Conservation (phyloP, 768 basidiomycete species). For the Piloderma croceum region DNA sequence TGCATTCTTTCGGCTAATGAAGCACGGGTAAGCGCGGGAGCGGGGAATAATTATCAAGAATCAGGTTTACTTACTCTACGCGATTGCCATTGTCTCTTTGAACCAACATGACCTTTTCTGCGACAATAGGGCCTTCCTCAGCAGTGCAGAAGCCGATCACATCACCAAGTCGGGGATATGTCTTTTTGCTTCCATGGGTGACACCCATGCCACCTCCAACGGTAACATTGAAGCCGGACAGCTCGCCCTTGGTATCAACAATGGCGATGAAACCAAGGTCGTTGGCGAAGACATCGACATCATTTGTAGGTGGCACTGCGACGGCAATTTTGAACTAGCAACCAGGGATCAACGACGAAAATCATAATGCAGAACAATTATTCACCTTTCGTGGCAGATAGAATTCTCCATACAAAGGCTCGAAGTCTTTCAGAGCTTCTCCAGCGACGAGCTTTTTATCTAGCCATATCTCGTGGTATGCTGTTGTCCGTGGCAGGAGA, state of each 20-base stretch:
- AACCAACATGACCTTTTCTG: slow-evolving; percentile 89
- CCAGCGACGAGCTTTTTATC: slow-evolving; percentile 96
- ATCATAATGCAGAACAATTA: slow-evolving; percentile 6
- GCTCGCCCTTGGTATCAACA: slow-evolving; percentile 63
- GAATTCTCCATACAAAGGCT: slow-evolving; percentile 96
- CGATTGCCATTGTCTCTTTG: slow-evolving; percentile 97
- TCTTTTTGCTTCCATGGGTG: slow-evolving; percentile 98
- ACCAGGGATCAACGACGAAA: slow-evolving; percentile 1
- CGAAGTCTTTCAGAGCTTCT: slow-evolving; percentile 88
- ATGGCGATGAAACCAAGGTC: slow-evolving; percentile 98
- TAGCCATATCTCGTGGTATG: slow-evolving; percentile 99
- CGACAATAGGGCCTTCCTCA: slow-evolving; percentile 79
- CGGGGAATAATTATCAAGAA: neutral
- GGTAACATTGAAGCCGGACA: slow-evolving; percentile 90
- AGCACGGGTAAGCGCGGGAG: slow-evolving; percentile 9
- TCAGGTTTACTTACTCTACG: slow-evolving; percentile 58
- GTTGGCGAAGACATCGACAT: slow-evolving; percentile 92
- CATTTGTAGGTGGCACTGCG: slow-evolving; percentile 93
- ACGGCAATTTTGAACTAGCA: slow-evolving; percentile 93
- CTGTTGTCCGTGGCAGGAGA: slow-evolving; percentile 83
- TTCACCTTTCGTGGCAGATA: slow-evolving; percentile 92
- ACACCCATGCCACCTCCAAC: slow-evolving; percentile 99
- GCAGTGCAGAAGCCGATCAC: slow-evolving; percentile 89
- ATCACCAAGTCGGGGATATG: slow-evolving; percentile 85
- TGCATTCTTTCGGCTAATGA: slow-evolving; percentile 76